phyloP scores from a whole-genome alignment of 2,329 filamentous ascomycete genomes.

The Rhynchosporium graminicola region DNA sequence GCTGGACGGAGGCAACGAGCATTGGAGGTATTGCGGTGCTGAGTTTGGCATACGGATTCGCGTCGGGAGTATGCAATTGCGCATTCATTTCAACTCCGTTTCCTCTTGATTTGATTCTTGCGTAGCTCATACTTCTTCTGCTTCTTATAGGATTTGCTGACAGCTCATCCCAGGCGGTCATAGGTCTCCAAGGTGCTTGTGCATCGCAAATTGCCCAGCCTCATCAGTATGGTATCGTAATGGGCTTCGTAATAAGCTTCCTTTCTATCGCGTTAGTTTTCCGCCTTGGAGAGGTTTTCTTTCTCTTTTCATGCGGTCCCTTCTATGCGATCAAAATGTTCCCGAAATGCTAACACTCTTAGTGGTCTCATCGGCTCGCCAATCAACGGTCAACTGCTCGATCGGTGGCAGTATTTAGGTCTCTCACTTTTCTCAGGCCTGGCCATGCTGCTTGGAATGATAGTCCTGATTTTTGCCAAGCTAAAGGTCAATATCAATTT shows the following conservation, averaged over 20 bases:
- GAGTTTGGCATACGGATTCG: slow-evolving; percentile 29
- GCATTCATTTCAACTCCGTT: not conserved
- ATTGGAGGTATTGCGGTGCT: slow-evolving; percentile 27
- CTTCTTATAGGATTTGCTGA: not conserved
- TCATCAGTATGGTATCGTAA: slow-evolving; percentile 29
- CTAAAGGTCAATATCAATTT: slow-evolving; percentile 22
- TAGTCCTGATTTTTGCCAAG: slow-evolving; percentile 24
- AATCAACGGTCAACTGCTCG: slow-evolving; percentile 31
- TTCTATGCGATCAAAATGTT: not conserved
- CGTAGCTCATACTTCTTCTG: not conserved
- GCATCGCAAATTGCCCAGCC: slow-evolving; percentile 25
- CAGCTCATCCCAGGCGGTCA: slow-evolving; percentile 25
- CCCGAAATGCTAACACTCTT: not conserved
- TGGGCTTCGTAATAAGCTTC: slow-evolving; percentile 31
- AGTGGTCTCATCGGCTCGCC: slow-evolving; percentile 33
- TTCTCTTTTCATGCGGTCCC: not conserved
- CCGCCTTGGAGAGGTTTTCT: not conserved
- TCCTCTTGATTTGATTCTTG: not conserved
- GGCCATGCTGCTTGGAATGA: slow-evolving; percentile 28
- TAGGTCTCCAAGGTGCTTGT: slow-evolving; percentile 33
- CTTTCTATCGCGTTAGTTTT: slow-evolving; percentile 28
- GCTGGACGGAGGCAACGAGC: slow-evolving; percentile 27
- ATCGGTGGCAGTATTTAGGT: slow-evolving; percentile 26
- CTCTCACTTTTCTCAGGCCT: slow-evolving; percentile 33
- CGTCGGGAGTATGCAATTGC: slow-evolving; percentile 24